A percentile compares a stretch with the other conserved stretches of the same genome.
Conservation (phyloP, 768 basidiomycete species). For the Lactifluus echinatus region DNA sequence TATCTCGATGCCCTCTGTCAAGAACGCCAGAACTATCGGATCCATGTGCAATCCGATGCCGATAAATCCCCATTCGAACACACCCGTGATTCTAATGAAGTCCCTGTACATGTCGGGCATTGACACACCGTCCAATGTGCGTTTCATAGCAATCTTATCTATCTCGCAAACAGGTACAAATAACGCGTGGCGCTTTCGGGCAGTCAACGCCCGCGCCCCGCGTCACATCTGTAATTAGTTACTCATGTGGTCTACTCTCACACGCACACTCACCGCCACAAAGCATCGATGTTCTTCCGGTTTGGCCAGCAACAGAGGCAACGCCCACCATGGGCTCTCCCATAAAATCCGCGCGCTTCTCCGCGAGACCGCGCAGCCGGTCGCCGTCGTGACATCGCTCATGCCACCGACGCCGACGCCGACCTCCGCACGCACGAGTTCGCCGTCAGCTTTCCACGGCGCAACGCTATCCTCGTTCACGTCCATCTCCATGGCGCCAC, state of each 20-base stretch:
- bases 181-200: no score
- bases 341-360: conserved; percentile 44
- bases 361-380: conserved; percentile 75
- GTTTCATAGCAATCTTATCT: no score
- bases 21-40: no score
- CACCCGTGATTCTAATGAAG: no score
- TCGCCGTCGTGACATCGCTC: conserved; percentile 73
- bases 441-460: conserved; percentile 52
- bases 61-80: no score
- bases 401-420: conserved; percentile 31
- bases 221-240: no score
- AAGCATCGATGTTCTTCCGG: conserved; percentile 1
- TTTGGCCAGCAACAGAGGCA: background rate
- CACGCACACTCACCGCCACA: background rate
- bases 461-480: conserved; percentile 92
- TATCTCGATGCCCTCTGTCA: no score
- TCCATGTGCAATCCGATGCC: no score
- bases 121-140: no score
- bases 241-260: background rate
- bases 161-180: no score
- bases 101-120: background rate
- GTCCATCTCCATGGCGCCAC: conserved; percentile 82
- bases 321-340: conserved; percentile 1
- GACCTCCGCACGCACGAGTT: background rate
- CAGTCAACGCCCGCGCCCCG: no score